These are phyloP conservation scores for Neurospora sp. DNA, from an alignment of 495 filamentous ascomycete genomes.

Conservation along the genomic window DNA sequence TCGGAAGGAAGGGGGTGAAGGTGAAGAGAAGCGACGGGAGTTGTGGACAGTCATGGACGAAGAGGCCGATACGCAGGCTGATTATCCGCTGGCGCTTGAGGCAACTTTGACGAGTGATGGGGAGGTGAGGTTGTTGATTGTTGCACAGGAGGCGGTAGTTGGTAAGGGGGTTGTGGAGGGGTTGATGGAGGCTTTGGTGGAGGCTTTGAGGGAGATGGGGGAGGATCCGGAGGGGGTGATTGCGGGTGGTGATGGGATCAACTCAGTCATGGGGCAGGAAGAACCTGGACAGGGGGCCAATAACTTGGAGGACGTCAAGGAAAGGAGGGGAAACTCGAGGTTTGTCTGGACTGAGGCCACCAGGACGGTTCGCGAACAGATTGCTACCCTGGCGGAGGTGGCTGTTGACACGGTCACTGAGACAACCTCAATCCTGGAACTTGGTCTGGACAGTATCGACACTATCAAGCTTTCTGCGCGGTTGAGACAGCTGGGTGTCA, in stretches of 20 bases:
- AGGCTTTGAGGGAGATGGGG: constrained; percentile 13
- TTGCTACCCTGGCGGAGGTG: constrained; percentile 49
- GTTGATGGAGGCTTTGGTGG: constrained; percentile 33
- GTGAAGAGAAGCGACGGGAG: too few species aligned
- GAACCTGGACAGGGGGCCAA: neutral
- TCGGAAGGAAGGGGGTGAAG: too few species aligned
- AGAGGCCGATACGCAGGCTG: constrained; percentile 27
- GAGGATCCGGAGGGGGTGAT: neutral
- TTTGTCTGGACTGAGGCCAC: constrained; percentile 49
- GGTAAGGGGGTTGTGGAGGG: constrained; percentile 16
- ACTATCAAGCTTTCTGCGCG: constrained; percentile 56
- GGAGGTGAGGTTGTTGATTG: constrained; percentile 42
- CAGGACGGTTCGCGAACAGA: constrained; percentile 40
- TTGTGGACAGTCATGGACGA: constrained; percentile 45
- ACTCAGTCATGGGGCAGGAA: neutral
- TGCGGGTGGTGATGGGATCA: neutral
- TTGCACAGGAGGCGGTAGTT: constrained; percentile 35
- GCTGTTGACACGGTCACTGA: constrained; percentile 37
- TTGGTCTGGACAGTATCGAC: constrained; percentile 63
- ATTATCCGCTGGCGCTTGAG: constrained; percentile 72
- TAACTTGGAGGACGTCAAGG: neutral
- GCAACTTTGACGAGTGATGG: constrained; percentile 39
- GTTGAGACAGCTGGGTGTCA: constrained; percentile 48
- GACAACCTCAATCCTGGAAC: constrained; percentile 47
- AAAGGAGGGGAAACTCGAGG: neutral